Evolutionary conservation across 129 eudicot species (phyloP).

Genomic region (Flaveria brownii): DNA sequence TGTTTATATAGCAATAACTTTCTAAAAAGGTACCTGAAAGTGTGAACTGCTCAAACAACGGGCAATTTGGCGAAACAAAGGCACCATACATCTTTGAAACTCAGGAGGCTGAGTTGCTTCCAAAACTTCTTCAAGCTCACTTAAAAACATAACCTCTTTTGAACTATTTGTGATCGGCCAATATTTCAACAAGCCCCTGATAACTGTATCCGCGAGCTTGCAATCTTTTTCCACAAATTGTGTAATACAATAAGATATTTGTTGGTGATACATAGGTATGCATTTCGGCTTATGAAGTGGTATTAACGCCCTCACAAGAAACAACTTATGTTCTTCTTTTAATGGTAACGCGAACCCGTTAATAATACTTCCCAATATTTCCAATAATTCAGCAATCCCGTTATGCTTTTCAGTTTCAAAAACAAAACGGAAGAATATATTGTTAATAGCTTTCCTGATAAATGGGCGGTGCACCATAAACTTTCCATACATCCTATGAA

Average conservation of each 20-base stretch:
- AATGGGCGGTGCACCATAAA: constrained; percentile 31
- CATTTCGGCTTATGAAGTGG: constrained; percentile 81
- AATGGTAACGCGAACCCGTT: constrained; percentile 74
- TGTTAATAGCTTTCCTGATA: constrained; percentile 68
- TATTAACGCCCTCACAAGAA: constrained; percentile 66
- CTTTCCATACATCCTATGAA: constrained; percentile 71
- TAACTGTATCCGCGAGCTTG: constrained; percentile 75
- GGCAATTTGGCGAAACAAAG: constrained; percentile 62
- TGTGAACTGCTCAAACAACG: constrained; percentile 72
- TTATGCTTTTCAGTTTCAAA: constrained; percentile 76
- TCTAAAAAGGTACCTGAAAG: constrained; percentile 56
- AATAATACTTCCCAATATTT: constrained; percentile 71
- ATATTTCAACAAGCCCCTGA: constrained; percentile 67
- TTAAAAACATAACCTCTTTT: constrained; percentile 66
- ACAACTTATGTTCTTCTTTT: constrained; percentile 77
- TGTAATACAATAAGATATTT: constrained; percentile 65
- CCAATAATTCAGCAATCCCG: constrained; percentile 71
- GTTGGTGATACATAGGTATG: constrained; percentile 69
- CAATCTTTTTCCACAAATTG: constrained; percentile 79
- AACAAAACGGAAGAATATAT: constrained; percentile 62
- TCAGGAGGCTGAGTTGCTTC: constrained; percentile 77
- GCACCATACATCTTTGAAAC: constrained; percentile 78
- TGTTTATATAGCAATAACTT: neutral
- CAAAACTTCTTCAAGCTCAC: constrained; percentile 76
- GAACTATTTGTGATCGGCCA: constrained; percentile 81